Evolutionary conservation across 1,139 yeast genomes (phyloP).

Genomic region (Protomyces lactucae-debilis): DNA sequence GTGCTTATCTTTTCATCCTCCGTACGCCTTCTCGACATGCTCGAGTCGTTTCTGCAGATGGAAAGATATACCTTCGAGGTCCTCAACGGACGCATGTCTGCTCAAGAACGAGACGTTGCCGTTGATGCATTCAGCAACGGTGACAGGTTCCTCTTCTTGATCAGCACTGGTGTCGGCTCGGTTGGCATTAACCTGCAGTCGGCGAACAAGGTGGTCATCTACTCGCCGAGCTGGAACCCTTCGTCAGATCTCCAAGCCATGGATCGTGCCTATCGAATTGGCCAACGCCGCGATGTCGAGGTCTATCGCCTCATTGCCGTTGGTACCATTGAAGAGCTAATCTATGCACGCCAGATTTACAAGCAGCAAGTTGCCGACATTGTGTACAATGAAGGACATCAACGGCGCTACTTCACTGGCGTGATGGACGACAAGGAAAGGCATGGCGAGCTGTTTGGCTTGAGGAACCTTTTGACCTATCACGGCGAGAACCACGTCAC

Average conservation of each 20-base stretch:
- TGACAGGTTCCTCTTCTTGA: slow-evolving; percentile 73
- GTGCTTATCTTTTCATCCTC: slow-evolving; percentile 88
- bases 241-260: slow-evolving; percentile 98
- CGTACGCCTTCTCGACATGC: slow-evolving; percentile 83
- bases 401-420: slow-evolving; percentile 31
- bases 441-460: slow-evolving; percentile 32
- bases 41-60: slow-evolving; percentile 86
- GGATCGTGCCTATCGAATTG: slow-evolving; percentile 98
- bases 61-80: slow-evolving; percentile 82
- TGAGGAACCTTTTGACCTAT: slow-evolving; percentile 28
- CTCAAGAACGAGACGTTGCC: slow-evolving; percentile 84
- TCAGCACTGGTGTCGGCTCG: slow-evolving; percentile 99
- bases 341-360: slow-evolving; percentile 32
- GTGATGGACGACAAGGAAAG: slow-evolving; percentile 29
- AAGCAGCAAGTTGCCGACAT: slow-evolving; percentile 33
- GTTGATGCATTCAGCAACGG: slow-evolving; percentile 87
- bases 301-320: slow-evolving; percentile 91
- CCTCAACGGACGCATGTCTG: slow-evolving; percentile 91
- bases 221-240: slow-evolving; percentile 98
- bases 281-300: slow-evolving; percentile 91
- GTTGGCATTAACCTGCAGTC: slow-evolving; percentile 88
- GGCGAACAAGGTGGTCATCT: slow-evolving; percentile 84
- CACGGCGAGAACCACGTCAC: slow-evolving; percentile 22
- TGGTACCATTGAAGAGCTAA: slow-evolving; percentile 82
- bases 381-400: slow-evolving; percentile 30